Conservation (phyloP, 2,329 filamentous ascomycete species). For the Grosmannia serpens region DNA sequence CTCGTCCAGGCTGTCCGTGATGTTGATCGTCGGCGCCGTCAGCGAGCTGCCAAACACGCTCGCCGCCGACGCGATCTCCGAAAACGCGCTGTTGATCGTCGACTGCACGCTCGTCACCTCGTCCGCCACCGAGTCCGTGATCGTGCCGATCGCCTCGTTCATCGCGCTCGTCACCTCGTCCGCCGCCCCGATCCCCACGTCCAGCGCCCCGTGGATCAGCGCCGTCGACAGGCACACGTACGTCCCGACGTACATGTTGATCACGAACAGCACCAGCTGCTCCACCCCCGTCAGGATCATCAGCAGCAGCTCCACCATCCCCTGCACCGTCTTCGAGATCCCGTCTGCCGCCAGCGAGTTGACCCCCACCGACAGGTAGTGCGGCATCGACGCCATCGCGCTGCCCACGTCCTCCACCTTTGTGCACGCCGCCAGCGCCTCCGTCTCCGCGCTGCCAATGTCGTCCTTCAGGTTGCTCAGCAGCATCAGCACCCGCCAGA, state of each 20-base stretch:
- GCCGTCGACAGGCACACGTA: slow-evolving; percentile 85
- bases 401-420: slow-evolving; percentile 89
- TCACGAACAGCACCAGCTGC: slow-evolving; percentile 79
- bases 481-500: slow-evolving; percentile 69
- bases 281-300: slow-evolving; percentile 75
- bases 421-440: slow-evolving; percentile 81
- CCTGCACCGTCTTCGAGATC: slow-evolving; percentile 70
- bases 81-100: slow-evolving; percentile 45
- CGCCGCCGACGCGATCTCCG: slow-evolving; percentile 39
- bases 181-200: slow-evolving; percentile 42
- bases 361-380: slow-evolving; percentile 81
- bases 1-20: slow-evolving; percentile 51
- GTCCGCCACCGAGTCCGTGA: slow-evolving; percentile 45
- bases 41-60: slow-evolving; percentile 29
- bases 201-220: slow-evolving; percentile 66
- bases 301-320: slow-evolving; percentile 65
- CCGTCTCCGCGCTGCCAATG: slow-evolving; percentile 61
- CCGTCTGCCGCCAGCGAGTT: slow-evolving; percentile 74
- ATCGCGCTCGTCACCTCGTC: slow-evolving; percentile 33
- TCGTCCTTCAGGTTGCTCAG: slow-evolving; percentile 61
- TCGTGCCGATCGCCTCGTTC: slow-evolving; percentile 37
- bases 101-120: slow-evolving; percentile 28
- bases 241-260: slow-evolving; percentile 82
- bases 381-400: slow-evolving; percentile 94
- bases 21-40: slow-evolving; percentile 41